Base-by-base conservation (phyloP, 345 rosid genomes). In the Bretschneidera sinensis region DNA sequence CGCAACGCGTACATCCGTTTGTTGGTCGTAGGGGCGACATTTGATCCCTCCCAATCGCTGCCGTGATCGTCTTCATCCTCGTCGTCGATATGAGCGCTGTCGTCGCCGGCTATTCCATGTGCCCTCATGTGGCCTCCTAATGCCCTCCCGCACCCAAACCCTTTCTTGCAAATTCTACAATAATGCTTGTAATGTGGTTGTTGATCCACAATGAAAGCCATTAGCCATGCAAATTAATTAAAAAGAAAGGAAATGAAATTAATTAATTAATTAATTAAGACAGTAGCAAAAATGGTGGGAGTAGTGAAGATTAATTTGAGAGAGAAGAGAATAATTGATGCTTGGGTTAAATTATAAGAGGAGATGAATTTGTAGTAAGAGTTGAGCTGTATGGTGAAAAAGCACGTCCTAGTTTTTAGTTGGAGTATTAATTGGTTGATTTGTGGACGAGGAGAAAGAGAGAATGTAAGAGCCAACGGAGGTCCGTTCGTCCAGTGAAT, bases 121-220 rank as follows among this genome's bases (percentile, higher is more conserved):
- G 81, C 83, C 68, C 88, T 78, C 88, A 83, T 85, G 73, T 85
- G 88, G 20, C 85, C 91, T 0, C 88, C 86, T 2, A 83, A 59
- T 10, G 91, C 86, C 9, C 78, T 73, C 5, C 91, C 81, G 39
- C 88, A 83, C 28, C 61, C 66, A 54, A 79, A 83, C 20, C 86
- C 83, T 65, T 83, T 83, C 74, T 83, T 83, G 76, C 91, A 83
- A 19, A 85, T 83, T 35, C 81, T 76, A 59, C 84, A 83, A 39
- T 72, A 79, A 28, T 85, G 83, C 70, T 80, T 83, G 65, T 60
- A 67, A 47, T 59, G 62, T 7, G 78, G 33, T 52, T 77, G 73
- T 43, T 69, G 80, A 39, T 78, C 85, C 33, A 77, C 80, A 59
- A 39, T 6, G 13, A 58, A 20, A 57, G 58, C 70, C 58, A 65